phyloP scores from a whole-genome alignment of 257 asterid genomes.

The Fraxinus americana region DNA sequence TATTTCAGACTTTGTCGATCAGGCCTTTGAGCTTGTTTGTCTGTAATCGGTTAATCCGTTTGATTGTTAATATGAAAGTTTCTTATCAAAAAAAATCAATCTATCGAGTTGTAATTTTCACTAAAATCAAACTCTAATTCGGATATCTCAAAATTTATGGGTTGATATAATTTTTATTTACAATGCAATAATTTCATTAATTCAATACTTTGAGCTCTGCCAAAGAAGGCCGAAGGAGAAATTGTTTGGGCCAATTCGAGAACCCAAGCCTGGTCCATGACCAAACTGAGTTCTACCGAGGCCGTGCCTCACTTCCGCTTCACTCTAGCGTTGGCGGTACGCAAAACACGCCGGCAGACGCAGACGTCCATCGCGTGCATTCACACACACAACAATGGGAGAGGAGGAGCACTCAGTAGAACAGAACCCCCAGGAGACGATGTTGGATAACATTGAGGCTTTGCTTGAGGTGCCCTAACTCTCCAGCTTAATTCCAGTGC shows the following conservation, averaged over 20 bases:
- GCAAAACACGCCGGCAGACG: not conserved
- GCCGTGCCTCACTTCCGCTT: not conserved
- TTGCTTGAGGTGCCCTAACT: slow-evolving; percentile 51
- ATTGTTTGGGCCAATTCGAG: not conserved
- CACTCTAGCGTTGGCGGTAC: not conserved
- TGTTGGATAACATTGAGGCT: slow-evolving; percentile 42
- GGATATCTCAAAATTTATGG: not conserved
- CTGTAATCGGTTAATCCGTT: too few relatives aligned
- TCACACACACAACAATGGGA: slow-evolving; percentile 35
- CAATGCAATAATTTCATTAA: too few relatives aligned
- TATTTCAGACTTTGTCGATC: too few relatives aligned
- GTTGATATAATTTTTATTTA: too few relatives aligned
- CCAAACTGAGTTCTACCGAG: not conserved
- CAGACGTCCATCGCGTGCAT: not conserved
- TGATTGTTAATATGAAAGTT: too few relatives aligned
- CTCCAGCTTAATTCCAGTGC: not conserved
- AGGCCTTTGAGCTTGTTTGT: too few relatives aligned
- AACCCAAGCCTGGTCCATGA: not conserved
- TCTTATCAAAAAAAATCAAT: too few relatives aligned
- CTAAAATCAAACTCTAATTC: too few relatives aligned
- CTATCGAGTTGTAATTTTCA: too few relatives aligned
- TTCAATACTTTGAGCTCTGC: not conserved
- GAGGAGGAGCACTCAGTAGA: slow-evolving; percentile 32
- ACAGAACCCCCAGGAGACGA: slow-evolving; percentile 32
- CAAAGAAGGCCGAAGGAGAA: not conserved